These are phyloP conservation scores for Aquanectria penicillioides DNA, from an alignment of 2,329 filamentous ascomycete species.

Conservation along the genomic window DNA sequence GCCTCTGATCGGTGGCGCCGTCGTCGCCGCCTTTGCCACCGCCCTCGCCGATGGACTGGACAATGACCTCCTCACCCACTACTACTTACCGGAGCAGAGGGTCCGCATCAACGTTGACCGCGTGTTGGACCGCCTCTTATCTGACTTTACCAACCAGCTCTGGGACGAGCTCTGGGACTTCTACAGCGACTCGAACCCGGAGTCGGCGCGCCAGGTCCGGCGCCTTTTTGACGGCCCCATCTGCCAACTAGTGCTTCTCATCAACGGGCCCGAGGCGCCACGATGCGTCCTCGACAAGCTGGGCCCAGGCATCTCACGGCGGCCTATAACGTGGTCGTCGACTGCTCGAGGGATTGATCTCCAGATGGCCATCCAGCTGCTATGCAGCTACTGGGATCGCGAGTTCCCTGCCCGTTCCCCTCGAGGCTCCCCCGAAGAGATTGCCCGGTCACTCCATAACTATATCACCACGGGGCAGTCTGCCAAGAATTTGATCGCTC, in stretches of 20 bases:
- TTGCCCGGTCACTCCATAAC: slow-evolving; percentile 44
- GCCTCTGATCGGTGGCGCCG: slow-evolving; percentile 48
- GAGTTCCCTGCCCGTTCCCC: slow-evolving; percentile 48
- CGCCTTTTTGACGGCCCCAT: slow-evolving; percentile 50
- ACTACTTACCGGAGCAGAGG: slow-evolving; percentile 47
- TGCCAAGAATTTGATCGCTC: slow-evolving; percentile 41
- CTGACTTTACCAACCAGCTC: slow-evolving; percentile 44
- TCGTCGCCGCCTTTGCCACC: slow-evolving; percentile 48
- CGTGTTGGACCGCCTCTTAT: slow-evolving; percentile 48
- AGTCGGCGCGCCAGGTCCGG: slow-evolving; percentile 44
- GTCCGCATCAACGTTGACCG: slow-evolving; percentile 48
- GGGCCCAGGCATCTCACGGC: slow-evolving; percentile 47
- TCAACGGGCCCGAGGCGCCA: slow-evolving; percentile 49
- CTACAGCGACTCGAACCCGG: slow-evolving; percentile 43
- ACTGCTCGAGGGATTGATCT: slow-evolving; percentile 47
- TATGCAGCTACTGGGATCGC: slow-evolving; percentile 50
- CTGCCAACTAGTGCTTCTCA: slow-evolving; percentile 49
- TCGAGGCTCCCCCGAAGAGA: slow-evolving; percentile 46
- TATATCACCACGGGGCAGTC: slow-evolving; percentile 44
- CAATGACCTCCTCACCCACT: slow-evolving; percentile 51
- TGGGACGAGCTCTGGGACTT: slow-evolving; percentile 51
- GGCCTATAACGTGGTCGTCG: slow-evolving; percentile 46
- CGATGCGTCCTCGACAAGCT: slow-evolving; percentile 48
- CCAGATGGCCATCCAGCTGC: slow-evolving; percentile 46
- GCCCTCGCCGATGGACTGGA: slow-evolving; percentile 47